Evolutionary conservation across 1,139 yeast genomes (phyloP).

Genomic region (Ogataea hybrid): DNA sequence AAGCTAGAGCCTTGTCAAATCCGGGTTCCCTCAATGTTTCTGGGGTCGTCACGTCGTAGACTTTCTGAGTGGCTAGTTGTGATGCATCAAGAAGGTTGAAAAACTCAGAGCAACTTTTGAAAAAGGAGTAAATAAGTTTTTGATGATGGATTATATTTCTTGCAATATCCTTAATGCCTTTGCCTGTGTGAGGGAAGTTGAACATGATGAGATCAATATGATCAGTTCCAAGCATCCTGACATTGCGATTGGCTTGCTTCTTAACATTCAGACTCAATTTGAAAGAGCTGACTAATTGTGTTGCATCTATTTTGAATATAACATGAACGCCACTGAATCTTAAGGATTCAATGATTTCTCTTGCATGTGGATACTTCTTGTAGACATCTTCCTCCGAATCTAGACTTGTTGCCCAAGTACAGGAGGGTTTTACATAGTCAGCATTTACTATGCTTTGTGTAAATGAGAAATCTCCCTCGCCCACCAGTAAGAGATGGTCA

Average conservation of each 20-base stretch:
- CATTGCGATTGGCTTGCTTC: conserved; percentile 39
- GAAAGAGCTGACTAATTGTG: conserved; percentile 50
- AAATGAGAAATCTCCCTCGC: too few relatives aligned
- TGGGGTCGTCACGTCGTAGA: too few relatives aligned
- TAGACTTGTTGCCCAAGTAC: too few relatives aligned
- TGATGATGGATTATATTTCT: conserved; percentile 85
- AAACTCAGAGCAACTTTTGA: too few relatives aligned
- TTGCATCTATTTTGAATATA: conserved; percentile 64
- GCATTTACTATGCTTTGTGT: too few relatives aligned
- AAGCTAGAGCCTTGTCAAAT: too few relatives aligned
- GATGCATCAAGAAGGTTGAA: too few relatives aligned
- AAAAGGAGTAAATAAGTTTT: conserved; percentile 56
- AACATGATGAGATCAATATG: conserved; percentile 57
- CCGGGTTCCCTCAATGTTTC: too few relatives aligned
- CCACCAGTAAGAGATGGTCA: too few relatives aligned
- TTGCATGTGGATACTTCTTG: conserved; percentile 56
- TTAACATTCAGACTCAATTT: conserved; percentile 34
- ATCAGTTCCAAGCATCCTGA: conserved; percentile 24
- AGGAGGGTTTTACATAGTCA: too few relatives aligned
- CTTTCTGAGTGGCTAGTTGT: too few relatives aligned
- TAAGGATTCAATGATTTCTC: conserved; percentile 43
- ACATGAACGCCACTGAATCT: conserved; percentile 44
- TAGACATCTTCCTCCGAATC: conserved; percentile 46
- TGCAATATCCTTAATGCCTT: conserved; percentile 81
- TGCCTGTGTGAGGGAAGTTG: conserved; percentile 94